A percentile compares a stretch with the other conserved stretches of the same genome.
These are phyloP conservation scores for Ganoderma meredithae DNA, from an alignment of 1,284 basidiomycete species.

Conservation along the genomic window DNA sequence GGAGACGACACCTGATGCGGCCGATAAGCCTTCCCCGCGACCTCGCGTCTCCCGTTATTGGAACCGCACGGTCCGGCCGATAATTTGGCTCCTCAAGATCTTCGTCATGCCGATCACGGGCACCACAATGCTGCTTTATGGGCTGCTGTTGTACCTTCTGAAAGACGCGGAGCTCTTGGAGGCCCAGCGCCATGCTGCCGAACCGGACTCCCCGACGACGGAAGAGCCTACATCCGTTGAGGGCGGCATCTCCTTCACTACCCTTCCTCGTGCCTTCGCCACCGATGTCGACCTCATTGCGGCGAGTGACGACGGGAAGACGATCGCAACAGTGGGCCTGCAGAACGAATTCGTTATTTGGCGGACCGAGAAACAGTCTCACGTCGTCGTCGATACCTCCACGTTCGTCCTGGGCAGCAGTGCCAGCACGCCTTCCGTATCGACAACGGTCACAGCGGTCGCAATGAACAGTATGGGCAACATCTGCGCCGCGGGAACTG, in stretches of 20 bases:
- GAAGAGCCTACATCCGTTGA: slow-evolving; percentile 50
- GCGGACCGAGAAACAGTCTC: slow-evolving; percentile 52
- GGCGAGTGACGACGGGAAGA: slow-evolving; percentile 66
- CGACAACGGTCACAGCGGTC: slow-evolving; percentile 62
- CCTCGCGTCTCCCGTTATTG: slow-evolving; percentile 55
- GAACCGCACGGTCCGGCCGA: slow-evolving; percentile 56
- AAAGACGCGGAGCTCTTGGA: slow-evolving; percentile 93
- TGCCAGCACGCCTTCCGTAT: slow-evolving; percentile 54
- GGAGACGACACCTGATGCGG: slow-evolving; percentile 28
- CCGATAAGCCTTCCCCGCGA: slow-evolving; percentile 44
- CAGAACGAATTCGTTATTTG: slow-evolving; percentile 83
- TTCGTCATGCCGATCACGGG: slow-evolving; percentile 86
- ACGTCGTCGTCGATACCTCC: slow-evolving; percentile 59
- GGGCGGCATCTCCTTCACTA: slow-evolving; percentile 63
- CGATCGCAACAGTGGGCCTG: slow-evolving; percentile 76
- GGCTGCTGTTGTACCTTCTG: slow-evolving; percentile 86
- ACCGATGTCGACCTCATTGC: slow-evolving; percentile 88
- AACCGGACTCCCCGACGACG: slow-evolving; percentile 42
- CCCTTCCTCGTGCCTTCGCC: slow-evolving; percentile 78
- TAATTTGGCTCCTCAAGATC: slow-evolving; percentile 82
- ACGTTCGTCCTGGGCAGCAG: slow-evolving; percentile 54
- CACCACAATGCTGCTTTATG: slow-evolving; percentile 81
- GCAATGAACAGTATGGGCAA: slow-evolving; percentile 63
- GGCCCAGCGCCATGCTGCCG: slow-evolving; percentile 74
- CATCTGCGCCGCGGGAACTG: slow-evolving; percentile 69